Conservation (phyloP, 805 yeast species). For the Cyberlindnera suaveolens region DNA sequence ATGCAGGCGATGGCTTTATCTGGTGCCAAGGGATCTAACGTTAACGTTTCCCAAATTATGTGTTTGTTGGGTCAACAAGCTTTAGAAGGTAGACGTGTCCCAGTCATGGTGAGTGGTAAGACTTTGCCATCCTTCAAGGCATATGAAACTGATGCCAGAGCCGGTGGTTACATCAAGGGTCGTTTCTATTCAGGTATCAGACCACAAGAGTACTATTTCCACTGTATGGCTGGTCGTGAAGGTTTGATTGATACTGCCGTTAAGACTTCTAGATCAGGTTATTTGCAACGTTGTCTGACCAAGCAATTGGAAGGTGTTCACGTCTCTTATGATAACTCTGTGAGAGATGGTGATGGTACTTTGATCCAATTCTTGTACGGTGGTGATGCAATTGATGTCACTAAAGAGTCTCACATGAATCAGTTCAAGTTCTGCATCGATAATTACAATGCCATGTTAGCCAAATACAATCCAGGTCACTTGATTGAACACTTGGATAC, state of each 20-base stretch:
- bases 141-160: conserved; percentile 93
- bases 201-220: conserved; percentile 99
- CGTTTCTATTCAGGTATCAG: conserved; percentile 96
- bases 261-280: conserved; percentile 96
- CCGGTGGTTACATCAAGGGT: conserved; percentile 97
- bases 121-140: conserved; percentile 95
- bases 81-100: conserved; percentile 98
- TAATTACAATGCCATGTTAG: conserved; percentile 79
- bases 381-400: conserved; percentile 93
- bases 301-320: conserved; percentile 98
- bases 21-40: conserved; percentile 99
- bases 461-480: conserved; percentile 80
- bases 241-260: conserved; percentile 99
- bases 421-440: conserved; percentile 91
- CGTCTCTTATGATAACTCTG: conserved; percentile 88
- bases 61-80: conserved; percentile 99
- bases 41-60: conserved; percentile 98
- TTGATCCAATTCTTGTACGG: conserved; percentile 94
- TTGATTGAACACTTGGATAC: conserved; percentile 72
- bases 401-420: conserved; percentile 89
- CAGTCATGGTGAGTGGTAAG: conserved; percentile 98
- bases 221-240: conserved; percentile 99
- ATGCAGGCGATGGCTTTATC: conserved; percentile 99
- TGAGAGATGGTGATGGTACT: conserved; percentile 92
- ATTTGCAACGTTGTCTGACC: conserved; percentile 95